Conservation (phyloP, 2,329 filamentous ascomycete genomes). For the Xylaria sp. region DNA sequence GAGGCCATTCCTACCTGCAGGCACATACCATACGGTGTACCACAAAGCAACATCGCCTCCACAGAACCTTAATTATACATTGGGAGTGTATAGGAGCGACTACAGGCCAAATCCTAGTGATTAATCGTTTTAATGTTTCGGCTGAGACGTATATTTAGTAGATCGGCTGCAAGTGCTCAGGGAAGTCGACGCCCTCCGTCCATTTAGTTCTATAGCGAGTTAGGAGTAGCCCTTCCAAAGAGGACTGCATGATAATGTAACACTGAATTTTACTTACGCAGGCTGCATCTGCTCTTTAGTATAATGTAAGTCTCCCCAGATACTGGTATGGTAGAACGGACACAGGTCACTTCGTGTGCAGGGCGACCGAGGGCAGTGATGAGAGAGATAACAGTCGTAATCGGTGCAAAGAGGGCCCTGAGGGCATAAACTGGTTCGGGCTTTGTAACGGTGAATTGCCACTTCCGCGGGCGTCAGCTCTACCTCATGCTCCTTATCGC, state of each 20-base stretch:
- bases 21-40: not conserved
- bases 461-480: slow-evolving; percentile 40
- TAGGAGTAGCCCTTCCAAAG: slow-evolving; percentile 11
- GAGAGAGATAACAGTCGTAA: slow-evolving; percentile 44
- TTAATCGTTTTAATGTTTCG: not conserved
- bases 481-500: slow-evolving; percentile 42
- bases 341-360: slow-evolving; percentile 37
- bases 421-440: slow-evolving; percentile 43
- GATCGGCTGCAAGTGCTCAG: slow-evolving; percentile 59
- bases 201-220: slow-evolving; percentile 37
- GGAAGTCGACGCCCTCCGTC: slow-evolving; percentile 43
- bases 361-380: slow-evolving; percentile 41
- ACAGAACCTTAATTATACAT: not conserved
- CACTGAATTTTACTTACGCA: slow-evolving; percentile 31
- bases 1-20: not conserved
- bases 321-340: slow-evolving; percentile 39
- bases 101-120: not conserved
- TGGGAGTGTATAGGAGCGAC: not conserved
- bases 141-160: not conserved
- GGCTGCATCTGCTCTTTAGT: slow-evolving; percentile 40
- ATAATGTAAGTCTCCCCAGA: slow-evolving; percentile 42
- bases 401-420: slow-evolving; percentile 41
- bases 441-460: slow-evolving; percentile 45
- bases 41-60: not conserved
- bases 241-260: not conserved